A percentile compares a stretch with the other conserved stretches of the same genome.
Conservation (phyloP, 345 rosid species). For the Salix arbutifolia region DNA sequence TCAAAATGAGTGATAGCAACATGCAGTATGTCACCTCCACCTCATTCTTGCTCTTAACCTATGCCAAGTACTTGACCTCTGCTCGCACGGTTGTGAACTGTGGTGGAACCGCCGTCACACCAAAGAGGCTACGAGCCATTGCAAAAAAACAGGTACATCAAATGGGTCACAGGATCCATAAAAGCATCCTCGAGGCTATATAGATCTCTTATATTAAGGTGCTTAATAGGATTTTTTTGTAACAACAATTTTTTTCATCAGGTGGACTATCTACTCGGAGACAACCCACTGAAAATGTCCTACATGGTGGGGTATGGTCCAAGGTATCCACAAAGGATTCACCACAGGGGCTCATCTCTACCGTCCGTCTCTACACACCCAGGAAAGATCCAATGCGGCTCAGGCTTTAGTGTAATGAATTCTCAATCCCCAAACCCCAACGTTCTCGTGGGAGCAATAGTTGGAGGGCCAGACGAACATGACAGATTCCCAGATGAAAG, state of each 20-base stretch:
- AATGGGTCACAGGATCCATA: background rate
- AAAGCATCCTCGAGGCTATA: background rate
- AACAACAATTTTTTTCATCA: background rate
- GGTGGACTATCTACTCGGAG: slow-evolving; percentile 31
- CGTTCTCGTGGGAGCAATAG: slow-evolving; percentile 25
- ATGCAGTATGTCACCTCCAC: slow-evolving; percentile 62
- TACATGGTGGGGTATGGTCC: slow-evolving; percentile 31
- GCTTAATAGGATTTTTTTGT: background rate
- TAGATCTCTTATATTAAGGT: background rate
- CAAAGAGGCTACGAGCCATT: slow-evolving; percentile 40
- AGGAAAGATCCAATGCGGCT: slow-evolving; percentile 21
- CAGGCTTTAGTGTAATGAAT: slow-evolving; percentile 20
- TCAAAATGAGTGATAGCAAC: slow-evolving; percentile 51
- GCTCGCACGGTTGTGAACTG: slow-evolving; percentile 43
- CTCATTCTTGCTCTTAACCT: slow-evolving; percentile 51
- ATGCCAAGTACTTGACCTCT: slow-evolving; percentile 49
- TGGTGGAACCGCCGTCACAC: slow-evolving; percentile 42
- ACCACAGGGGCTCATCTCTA: slow-evolving; percentile 29
- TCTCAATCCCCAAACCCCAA: slow-evolving; percentile 23
- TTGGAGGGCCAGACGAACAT: slow-evolving; percentile 25
- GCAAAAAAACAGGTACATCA: slow-evolving; percentile 43
- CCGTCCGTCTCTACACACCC: slow-evolving; percentile 19
- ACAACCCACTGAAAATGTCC: slow-evolving; percentile 28
- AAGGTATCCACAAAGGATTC: slow-evolving; percentile 24
- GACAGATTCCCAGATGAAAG: slow-evolving; percentile 26